Evolutionary conservation across 1,284 basidiomycete species (phyloP).

Genomic region (Grifola frondosa): DNA sequence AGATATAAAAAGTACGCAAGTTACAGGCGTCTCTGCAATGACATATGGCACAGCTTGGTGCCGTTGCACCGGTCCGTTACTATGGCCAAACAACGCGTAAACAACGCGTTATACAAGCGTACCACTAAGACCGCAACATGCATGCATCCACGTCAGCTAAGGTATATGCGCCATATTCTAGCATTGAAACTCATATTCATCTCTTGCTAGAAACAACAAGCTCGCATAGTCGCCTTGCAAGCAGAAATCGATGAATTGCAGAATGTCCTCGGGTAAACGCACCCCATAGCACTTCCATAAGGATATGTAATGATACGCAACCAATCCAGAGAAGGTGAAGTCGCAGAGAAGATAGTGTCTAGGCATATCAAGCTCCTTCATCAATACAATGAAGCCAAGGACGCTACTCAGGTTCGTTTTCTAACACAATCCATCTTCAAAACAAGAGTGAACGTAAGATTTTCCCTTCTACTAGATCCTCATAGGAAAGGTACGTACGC

Average conservation of each 20-base stretch:
- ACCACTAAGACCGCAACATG: conserved; percentile 12
- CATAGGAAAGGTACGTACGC: conserved; percentile 50
- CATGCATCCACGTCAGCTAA: conserved; percentile 23
- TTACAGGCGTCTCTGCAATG: no score
- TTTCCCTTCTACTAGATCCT: conserved; percentile 41
- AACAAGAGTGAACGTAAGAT: not conserved
- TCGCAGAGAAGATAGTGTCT: conserved; percentile 66
- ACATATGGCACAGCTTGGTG: no score
- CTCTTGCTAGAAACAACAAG: conserved; percentile 50
- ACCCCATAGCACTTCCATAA: not conserved
- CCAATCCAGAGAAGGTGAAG: conserved; percentile 43
- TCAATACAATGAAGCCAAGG: conserved; percentile 78
- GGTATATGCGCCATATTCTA: conserved; percentile 9
- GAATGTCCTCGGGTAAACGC: conserved; percentile 50
- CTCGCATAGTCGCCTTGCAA: conserved; percentile 49
- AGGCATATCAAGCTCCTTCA: conserved; percentile 72
- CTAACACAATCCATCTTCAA: not conserved
- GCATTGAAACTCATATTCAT: not conserved
- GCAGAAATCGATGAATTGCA: conserved; percentile 53
- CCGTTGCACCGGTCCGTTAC: no score
- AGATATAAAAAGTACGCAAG: no score
- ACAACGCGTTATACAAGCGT: not conserved
- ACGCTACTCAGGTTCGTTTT: conserved; percentile 66
- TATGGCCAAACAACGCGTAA: not conserved
- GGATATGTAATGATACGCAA: not conserved